Conservation (phyloP, 192 early-diverging fungal genomes). For the Bifiguratus adelaidae region DNA sequence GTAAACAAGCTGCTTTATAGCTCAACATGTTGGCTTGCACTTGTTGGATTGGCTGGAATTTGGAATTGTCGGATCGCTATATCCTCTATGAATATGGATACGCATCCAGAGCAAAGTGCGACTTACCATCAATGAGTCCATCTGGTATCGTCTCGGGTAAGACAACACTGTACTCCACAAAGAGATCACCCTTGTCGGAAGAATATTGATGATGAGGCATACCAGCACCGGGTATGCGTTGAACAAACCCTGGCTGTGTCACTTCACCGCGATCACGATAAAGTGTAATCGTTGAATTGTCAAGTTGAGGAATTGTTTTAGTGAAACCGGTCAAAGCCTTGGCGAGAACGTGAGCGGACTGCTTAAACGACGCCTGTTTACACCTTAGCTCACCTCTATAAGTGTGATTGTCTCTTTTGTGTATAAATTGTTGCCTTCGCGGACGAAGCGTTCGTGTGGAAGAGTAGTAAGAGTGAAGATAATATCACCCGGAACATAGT, state of each 20-base stretch:
- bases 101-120: too few species aligned
- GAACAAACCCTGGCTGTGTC: slow-evolving; percentile 65
- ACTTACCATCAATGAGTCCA: too few species aligned
- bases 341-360: background rate
- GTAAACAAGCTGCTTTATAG: too few species aligned
- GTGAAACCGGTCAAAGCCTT: slow-evolving; percentile 77
- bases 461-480: slow-evolving; percentile 63
- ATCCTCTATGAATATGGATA: too few species aligned
- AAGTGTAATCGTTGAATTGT: slow-evolving; percentile 60
- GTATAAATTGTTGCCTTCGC: slow-evolving; percentile 67
- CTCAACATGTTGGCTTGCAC: too few species aligned
- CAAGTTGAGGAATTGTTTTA: slow-evolving; percentile 65
- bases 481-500: slow-evolving; percentile 77
- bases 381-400: slow-evolving; percentile 26
- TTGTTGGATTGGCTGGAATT: too few species aligned
- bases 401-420: slow-evolving; percentile 69
- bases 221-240: slow-evolving; percentile 71
- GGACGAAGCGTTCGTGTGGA: slow-evolving; percentile 63
- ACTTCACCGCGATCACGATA: slow-evolving; percentile 34
- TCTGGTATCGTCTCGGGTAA: too few species aligned
- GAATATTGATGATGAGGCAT: slow-evolving; percentile 68
- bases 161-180: slow-evolving; percentile 77
- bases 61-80: too few species aligned
- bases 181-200: slow-evolving; percentile 65
- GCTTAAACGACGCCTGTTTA: background rate